Evolutionary conservation across 805 yeast species (phyloP).

Genomic region (Teunomyces gatunensis): DNA sequence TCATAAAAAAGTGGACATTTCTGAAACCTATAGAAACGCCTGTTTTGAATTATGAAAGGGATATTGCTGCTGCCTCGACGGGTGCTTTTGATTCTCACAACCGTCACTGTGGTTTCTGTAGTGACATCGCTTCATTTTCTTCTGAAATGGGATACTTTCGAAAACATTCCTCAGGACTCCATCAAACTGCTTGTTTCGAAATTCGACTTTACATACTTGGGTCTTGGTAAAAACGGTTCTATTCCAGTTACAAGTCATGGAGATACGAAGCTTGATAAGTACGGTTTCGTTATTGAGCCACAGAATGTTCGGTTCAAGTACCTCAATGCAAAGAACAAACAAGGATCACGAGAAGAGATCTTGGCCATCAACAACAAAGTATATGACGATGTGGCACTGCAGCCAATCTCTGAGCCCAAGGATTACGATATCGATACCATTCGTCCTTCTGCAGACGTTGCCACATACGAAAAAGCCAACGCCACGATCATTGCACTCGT

Average conservation of each 20-base stretch:
- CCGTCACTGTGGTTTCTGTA: too few relatives aligned
- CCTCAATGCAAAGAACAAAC: slow-evolving; percentile 23
- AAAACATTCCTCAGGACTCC: not conserved
- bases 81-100: too few relatives aligned
- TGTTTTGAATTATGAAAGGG: too few relatives aligned
- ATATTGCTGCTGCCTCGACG: too few relatives aligned
- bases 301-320: slow-evolving; percentile 34
- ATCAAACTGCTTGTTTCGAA: slow-evolving; percentile 10
- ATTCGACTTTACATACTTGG: slow-evolving; percentile 11
- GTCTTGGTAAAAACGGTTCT: not conserved
- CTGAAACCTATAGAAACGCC: too few relatives aligned
- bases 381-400: slow-evolving; percentile 34
- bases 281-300: slow-evolving; percentile 15
- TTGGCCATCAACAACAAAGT: slow-evolving; percentile 36
- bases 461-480: slow-evolving; percentile 48
- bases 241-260: not conserved
- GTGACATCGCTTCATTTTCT: too few relatives aligned
- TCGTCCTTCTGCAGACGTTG: slow-evolving; percentile 25
- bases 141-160: not conserved
- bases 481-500: slow-evolving; percentile 76
- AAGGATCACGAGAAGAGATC: slow-evolving; percentile 30
- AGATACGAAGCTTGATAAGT: not conserved
- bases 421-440: slow-evolving; percentile 30
- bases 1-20: too few relatives aligned
- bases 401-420: slow-evolving; percentile 49